Evolutionary conservation across 2,329 filamentous ascomycete genomes (phyloP).

Genomic region (Calonectria pauciramosa): DNA sequence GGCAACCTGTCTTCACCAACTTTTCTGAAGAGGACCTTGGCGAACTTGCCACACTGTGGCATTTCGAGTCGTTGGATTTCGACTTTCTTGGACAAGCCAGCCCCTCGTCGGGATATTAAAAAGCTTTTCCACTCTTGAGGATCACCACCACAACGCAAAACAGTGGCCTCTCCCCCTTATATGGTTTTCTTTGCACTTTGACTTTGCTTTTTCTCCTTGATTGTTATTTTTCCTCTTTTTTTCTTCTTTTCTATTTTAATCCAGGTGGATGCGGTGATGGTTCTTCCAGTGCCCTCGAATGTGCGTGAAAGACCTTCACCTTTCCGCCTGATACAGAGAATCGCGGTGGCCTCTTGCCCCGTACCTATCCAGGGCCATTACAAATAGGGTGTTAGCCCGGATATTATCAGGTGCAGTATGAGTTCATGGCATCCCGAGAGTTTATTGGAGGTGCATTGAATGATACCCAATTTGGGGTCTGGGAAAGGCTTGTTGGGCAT

Average conservation of each 20-base stretch:
- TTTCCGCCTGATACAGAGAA: background rate
- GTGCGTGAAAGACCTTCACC: background rate
- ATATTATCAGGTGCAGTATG: background rate
- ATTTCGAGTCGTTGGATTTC: conserved; percentile 51
- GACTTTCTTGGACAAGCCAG: conserved; percentile 41
- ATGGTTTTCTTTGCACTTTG: background rate
- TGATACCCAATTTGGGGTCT: background rate
- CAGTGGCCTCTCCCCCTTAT: too few relatives aligned
- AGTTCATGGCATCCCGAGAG: background rate
- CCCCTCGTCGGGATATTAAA: background rate
- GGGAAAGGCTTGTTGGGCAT: background rate
- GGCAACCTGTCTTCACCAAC: conserved; percentile 41
- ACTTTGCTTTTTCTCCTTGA: background rate
- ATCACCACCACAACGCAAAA: too few relatives aligned
- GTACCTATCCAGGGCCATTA: background rate
- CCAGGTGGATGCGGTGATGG: background rate
- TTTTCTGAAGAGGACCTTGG: conserved; percentile 52
- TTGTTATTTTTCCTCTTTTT: background rate
- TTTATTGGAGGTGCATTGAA: background rate
- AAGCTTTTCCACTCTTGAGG: background rate
- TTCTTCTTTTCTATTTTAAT: background rate
- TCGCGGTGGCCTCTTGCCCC: background rate
- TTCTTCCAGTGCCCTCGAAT: background rate
- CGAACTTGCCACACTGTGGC: conserved; percentile 50
- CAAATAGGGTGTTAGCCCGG: background rate